Conservation (phyloP, 176 grass and related monocot species). For the Lolium rigidum region DNA sequence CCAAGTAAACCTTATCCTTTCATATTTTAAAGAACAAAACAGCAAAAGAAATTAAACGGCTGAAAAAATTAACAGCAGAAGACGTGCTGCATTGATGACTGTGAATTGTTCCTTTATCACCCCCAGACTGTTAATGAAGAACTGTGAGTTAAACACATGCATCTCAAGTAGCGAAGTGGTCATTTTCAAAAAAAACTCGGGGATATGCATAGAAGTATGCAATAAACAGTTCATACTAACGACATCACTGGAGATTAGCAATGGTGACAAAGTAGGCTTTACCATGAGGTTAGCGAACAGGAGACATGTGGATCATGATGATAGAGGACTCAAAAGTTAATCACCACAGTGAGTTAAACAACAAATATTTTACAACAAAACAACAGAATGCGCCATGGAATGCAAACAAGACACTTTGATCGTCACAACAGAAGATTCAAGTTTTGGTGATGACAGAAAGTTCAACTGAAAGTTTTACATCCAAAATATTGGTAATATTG, state of each 20-base stretch:
- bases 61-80: background rate
- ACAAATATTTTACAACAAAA: background rate
- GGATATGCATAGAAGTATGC: background rate
- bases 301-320: background rate
- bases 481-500: background rate
- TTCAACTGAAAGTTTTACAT: conserved; percentile 3
- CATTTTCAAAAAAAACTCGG: background rate
- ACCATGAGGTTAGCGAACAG: background rate
- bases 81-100: conserved; percentile 15
- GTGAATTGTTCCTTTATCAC: conserved; percentile 34
- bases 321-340: background rate
- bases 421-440: background rate
- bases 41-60: conserved; percentile 17
- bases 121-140: conserved; percentile 18
- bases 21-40: conserved; percentile 8
- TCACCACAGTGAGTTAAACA: background rate
- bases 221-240: background rate
- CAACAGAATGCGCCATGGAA: background rate
- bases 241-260: background rate
- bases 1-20: background rate
- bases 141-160: conserved; percentile 23
- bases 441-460: background rate
- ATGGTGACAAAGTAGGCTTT: background rate
- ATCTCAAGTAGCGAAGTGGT: conserved; percentile 7
- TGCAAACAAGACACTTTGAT: background rate